Base-by-base conservation (phyloP, 1,284 basidiomycete genomes). In the Schizopora paradoxa region DNA sequence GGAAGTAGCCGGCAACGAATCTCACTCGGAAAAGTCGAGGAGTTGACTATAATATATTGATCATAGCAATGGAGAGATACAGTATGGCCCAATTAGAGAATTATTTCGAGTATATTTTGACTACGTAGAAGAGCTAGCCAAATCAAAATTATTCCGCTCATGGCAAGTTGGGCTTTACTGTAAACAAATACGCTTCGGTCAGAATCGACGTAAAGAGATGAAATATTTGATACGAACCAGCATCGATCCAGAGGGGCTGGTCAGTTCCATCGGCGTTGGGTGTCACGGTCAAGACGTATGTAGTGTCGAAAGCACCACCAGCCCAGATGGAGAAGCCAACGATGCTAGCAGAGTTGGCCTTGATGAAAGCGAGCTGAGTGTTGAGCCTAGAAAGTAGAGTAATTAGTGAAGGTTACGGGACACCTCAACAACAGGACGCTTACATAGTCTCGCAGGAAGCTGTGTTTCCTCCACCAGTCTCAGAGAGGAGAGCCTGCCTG, bases 381-480 rank as follows among this genome's bases (percentile, higher is more conserved):
- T 59, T 61, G 18, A 77, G 57, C 43, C 69, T 74, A 47, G 36
- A 38, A 21, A 47, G 19, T 37, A 6, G 26, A 22, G 14, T 50
- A 14, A 41, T 28, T 31, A 33, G 29, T 31, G 28, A 27, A 38
- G 7, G 33, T 21, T n/a, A 40, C 6, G 21, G 16, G 14, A 13
- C 8, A 21, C 7, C 35, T n/a, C 6, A 22, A 13, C 8, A 32
- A 13, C 25, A 25, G 18, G 10, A 26, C 21, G 19, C 63, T 27
- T 55, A 72, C 68, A 64, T 52, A 14, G 63, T 65, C 54, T 73
- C 66, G 61, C 73, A 76, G 52, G 69, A 73, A 4, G 65, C 54
- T 16, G 73, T 74, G 51, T 74, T 74, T 48, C 74, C 76, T 41
- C 75, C 77, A 26, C 78, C 77, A 25, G 76, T 77, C 62, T 80